These are phyloP conservation scores for Eremothecium gossypii DNA, from an alignment of 1,139 yeast genomes.

Conservation along the genomic window DNA sequence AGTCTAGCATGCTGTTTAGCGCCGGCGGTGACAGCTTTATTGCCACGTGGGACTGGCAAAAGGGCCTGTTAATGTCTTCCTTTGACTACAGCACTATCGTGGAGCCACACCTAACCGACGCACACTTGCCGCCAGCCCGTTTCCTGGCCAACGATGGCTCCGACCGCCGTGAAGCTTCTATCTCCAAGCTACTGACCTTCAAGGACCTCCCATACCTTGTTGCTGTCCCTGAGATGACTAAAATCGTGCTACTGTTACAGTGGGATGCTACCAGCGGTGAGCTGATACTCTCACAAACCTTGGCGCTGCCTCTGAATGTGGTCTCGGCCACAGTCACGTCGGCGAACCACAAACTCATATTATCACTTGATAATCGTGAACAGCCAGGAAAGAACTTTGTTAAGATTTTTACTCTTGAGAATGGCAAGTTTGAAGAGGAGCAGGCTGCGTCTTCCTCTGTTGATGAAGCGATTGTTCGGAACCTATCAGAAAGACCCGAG, in stretches of 20 bases:
- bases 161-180: slow-evolving; percentile 42
- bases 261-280: slow-evolving; percentile 26
- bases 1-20: slow-evolving; percentile 46
- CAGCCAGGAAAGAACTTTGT: slow-evolving; percentile 21
- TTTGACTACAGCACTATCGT: slow-evolving; percentile 44
- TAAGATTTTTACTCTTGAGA: slow-evolving; percentile 30
- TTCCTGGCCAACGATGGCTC: slow-evolving; percentile 46
- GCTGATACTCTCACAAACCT: slow-evolving; percentile 27
- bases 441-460: slow-evolving; percentile 13
- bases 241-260: slow-evolving; percentile 39
- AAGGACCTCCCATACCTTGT: slow-evolving; percentile 31
- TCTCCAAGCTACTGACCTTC: slow-evolving; percentile 38
- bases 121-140: slow-evolving; percentile 59
- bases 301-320: slow-evolving; percentile 30
- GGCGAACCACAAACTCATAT: slow-evolving; percentile 31
- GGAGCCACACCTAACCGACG: slow-evolving; percentile 42
- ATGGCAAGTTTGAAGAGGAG: slow-evolving; percentile 32
- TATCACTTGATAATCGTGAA: slow-evolving; percentile 40
- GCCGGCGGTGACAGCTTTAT: slow-evolving; percentile 87
- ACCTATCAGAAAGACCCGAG: slow-evolving; percentile 19
- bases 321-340: slow-evolving; percentile 30
- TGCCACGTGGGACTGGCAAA: slow-evolving; percentile 73
- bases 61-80: slow-evolving; percentile 38
- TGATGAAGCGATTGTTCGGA: slow-evolving; percentile 13
- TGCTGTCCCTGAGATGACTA: slow-evolving; percentile 49